A percentile compares a stretch with the other conserved stretches of the same genome.
Conservation (phyloP, 441 rosid genomes). For the Mallotus repandus region DNA sequence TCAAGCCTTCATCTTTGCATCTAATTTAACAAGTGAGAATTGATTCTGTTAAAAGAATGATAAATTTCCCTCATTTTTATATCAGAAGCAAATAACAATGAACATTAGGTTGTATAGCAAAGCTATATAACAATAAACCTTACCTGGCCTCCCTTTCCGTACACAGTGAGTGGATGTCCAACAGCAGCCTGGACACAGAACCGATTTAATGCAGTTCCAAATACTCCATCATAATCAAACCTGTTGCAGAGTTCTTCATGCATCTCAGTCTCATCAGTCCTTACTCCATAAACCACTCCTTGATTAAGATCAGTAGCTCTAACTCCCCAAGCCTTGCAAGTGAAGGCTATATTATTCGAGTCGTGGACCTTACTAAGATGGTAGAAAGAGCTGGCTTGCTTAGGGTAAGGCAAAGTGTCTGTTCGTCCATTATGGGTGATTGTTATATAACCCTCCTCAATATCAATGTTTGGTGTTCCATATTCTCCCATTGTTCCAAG, state of each 20-base stretch:
- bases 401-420: slow-evolving; percentile 90
- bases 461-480: slow-evolving; percentile 95
- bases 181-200: slow-evolving; percentile 97
- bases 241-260: slow-evolving; percentile 78
- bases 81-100: background rate
- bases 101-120: background rate
- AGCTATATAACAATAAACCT: slow-evolving; percentile 2
- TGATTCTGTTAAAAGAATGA: background rate
- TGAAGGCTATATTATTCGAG: slow-evolving; percentile 89
- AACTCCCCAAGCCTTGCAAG: slow-evolving; percentile 98
- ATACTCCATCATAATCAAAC: slow-evolving; percentile 89
- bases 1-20: background rate
- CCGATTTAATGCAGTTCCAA: slow-evolving; percentile 90
- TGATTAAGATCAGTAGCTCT: slow-evolving; percentile 96
- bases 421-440: slow-evolving; percentile 89
- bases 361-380: slow-evolving; percentile 96
- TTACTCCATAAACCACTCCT: slow-evolving; percentile 92
- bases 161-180: slow-evolving; percentile 91
- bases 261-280: slow-evolving; percentile 88
- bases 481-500: slow-evolving; percentile 98
- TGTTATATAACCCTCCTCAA: slow-evolving; percentile 93
- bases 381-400: slow-evolving; percentile 97
- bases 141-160: slow-evolving; percentile 98
- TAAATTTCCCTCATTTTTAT: background rate
- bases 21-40: background rate